Conservation (phyloP, 108 stramenopile species). For the Mediolabrus comicus region DNA sequence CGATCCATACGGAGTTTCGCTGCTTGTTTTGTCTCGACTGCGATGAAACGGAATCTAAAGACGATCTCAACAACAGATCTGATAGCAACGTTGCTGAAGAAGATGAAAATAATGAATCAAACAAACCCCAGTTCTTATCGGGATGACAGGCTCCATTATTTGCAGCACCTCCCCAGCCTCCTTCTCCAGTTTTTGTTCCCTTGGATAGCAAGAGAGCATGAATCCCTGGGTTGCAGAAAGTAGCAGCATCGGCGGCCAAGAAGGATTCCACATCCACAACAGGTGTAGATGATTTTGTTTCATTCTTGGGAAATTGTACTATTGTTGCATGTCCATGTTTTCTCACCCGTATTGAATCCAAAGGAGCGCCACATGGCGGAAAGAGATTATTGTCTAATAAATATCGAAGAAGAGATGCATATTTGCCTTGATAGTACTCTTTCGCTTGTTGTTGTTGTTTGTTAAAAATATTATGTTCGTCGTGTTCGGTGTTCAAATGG, state of each 20-base stretch:
- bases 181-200: conserved; percentile 2
- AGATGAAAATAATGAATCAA: conserved; percentile 37
- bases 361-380: conserved; percentile 39
- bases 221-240: conserved; percentile 35
- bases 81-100: conserved; percentile 29
- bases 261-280: conserved; percentile 31
- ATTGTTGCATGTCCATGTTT: conserved; percentile 44
- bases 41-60: conserved; percentile 22
- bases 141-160: conserved; percentile 39
- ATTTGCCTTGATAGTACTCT: conserved; percentile 14
- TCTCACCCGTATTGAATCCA: conserved; percentile 39
- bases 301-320: conserved; percentile 9
- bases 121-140: conserved; percentile 39
- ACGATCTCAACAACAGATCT: conserved; percentile 29
- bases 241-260: conserved; percentile 40
- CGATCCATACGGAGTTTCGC: conserved; percentile 43
- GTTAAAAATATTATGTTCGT: not conserved
- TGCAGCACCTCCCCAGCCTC: conserved; percentile 36
- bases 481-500: not conserved
- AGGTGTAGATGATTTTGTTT: not conserved
- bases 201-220: conserved; percentile 26
- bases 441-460: not conserved
- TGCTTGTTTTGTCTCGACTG: not conserved
- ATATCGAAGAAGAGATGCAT: conserved; percentile 38
- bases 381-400: conserved; percentile 32